Evolutionary conservation across 306 rosid species (phyloP), one percentile per base, ranked within the genome.

Genomic region (Sicyos baderoa): DNA sequence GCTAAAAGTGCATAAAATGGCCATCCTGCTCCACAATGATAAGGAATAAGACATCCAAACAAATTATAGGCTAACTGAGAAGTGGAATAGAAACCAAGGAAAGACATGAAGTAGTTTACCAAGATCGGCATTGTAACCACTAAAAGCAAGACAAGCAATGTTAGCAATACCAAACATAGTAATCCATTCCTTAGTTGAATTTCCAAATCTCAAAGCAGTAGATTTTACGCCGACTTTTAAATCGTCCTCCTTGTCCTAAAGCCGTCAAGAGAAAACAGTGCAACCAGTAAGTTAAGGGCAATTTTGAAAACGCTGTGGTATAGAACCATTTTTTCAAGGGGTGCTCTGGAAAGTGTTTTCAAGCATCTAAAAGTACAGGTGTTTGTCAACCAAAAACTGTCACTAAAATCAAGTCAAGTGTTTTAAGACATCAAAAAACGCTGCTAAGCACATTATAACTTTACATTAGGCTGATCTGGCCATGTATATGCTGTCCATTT

Each of bases 131-230:
- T 88, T 89, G 84, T 42, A 87, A 74, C 98, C 98, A 76, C 85
- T 71, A 56, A 93, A 80, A 70, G 85, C 88, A 81, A 93, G 94
- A 79, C 83, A 67, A 45, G 94, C 70, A 32, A 88, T 76, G 85
- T 95, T 83, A 60, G 89, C 87, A 72, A 84, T 52, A 73, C 96
- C 91, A 80, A 93, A 93, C 74, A 87, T 89, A 35, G 86, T 52
- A 76, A 84, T 79, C 97, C 98, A 89, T 75, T 81, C 78, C 82
- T 89, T 90, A 0, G 96, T 88, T 10, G 72, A 89, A 82, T 85
- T 94, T 52, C 91, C 96, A 76, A 93, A 93, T 78, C 84, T 85
- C 81, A 93, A 80, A 74, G 97, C 98, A n/a, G 96, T 93, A 77
- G 96, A 93, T 78, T 88, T 89, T 79, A 89, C 87, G 76, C 96